These are phyloP conservation scores for Yamadazyma epiphylla DNA, from an alignment of 1,139 yeast species.

Conservation along the genomic window DNA sequence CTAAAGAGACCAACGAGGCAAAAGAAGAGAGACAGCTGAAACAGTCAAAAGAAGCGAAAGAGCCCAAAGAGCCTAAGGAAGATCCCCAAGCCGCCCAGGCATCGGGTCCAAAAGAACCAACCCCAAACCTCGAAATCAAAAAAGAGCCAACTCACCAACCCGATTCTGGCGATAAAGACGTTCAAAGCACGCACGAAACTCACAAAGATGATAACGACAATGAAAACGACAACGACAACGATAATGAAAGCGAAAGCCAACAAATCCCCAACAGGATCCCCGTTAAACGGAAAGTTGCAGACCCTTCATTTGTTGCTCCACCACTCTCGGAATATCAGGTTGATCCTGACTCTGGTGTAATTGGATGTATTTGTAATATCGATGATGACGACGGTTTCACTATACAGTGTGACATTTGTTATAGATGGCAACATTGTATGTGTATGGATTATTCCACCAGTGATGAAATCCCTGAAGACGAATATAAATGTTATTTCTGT, in stretches of 20 bases:
- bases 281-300: conserved; percentile 3
- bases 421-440: conserved; percentile 90
- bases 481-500: conserved; percentile 77
- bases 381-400: conserved; percentile 95
- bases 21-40: background rate
- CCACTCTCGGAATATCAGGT: conserved; percentile 50
- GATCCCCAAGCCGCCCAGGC: background rate
- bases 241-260: conserved; percentile 1
- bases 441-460: conserved; percentile 77
- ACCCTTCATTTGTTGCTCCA: conserved; percentile 17
- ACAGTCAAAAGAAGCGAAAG: background rate
- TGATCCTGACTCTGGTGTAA: conserved; percentile 77
- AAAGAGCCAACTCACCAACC: background rate
- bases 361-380: conserved; percentile 85
- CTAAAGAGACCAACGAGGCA: background rate
- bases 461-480: conserved; percentile 76
- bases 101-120: background rate
- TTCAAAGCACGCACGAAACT: background rate
- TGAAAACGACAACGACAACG: conserved; percentile 1
- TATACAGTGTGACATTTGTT: conserved; percentile 88
- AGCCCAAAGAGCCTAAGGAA: background rate
- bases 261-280: background rate
- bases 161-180: conserved; percentile 1
- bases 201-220: conserved; percentile 1
- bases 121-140: background rate